Evolutionary conservation across 257 asterid genomes (phyloP).

Genomic region (Ilex asprella): DNA sequence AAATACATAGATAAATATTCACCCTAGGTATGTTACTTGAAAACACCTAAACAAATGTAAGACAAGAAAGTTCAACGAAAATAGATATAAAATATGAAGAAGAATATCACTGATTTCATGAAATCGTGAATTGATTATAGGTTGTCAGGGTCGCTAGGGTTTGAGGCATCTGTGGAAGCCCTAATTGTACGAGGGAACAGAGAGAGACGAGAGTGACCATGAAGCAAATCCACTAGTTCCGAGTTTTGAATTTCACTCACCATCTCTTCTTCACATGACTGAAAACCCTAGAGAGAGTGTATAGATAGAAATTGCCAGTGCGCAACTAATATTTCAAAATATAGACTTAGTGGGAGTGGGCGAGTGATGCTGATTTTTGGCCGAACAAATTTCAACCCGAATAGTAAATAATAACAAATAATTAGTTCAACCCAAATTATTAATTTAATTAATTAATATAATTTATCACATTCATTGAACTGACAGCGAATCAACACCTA

Average conservation of each 20-base stretch:
- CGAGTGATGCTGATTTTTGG: no score
- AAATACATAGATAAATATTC: not conserved
- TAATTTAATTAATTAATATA: no score
- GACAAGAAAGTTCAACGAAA: not conserved
- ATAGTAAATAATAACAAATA: no score
- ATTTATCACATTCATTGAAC: no score
- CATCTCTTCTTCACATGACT: constrained; percentile 15
- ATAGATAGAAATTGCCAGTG: no score
- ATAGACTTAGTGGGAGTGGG: no score
- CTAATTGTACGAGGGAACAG: constrained; percentile 48
- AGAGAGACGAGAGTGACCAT: constrained; percentile 34
- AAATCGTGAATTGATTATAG: constrained; percentile 47
- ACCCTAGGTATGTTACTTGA: not conserved
- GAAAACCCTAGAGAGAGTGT: no score
- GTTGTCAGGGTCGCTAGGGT: constrained; percentile 26
- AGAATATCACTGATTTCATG: constrained; percentile 52
- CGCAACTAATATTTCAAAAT: no score
- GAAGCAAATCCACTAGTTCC: constrained; percentile 46
- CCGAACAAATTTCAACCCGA: no score
- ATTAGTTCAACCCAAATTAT: no score
- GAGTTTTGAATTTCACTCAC: constrained; percentile 20
- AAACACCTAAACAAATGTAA: constrained; percentile 11
- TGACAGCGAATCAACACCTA: no score
- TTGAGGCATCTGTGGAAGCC: constrained; percentile 29
- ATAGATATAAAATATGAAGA: not conserved